Evolutionary conservation across 768 basidiomycete species (phyloP), one percentile per base, ranked within the genome.

Genomic region (Tricholoma flavovirens): DNA sequence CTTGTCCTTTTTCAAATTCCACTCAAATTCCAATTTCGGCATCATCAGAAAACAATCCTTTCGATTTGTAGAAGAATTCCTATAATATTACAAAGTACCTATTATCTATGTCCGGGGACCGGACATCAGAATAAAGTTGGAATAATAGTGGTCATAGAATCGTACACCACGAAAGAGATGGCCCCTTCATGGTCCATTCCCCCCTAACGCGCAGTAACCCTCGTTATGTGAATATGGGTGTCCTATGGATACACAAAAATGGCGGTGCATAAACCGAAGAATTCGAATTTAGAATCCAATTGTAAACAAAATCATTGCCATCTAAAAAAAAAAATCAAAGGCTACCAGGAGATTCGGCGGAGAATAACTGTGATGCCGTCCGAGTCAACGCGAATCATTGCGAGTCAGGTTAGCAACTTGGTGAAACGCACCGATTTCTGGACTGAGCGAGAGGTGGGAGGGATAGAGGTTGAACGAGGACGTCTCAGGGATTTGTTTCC

Each of bases 311-410:
- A 17, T 19, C n/a, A 53, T 51, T 49, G 40, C 50, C 51, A 53
- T 54, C 54, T 54, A 26, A 43, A 26, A 55, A 51, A 12, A 33
- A 26, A 56, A 51, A 12, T 29, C 64, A 74, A 38, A 74, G 64
- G 51, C 69, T 69, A 21, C 73, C 73, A 21, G 74, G 75, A 42
- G 72, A 74, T 65, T 76, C 75, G 17, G 75, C 75, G 51, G 75
- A 71, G 63, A 76, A 75, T 10, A 75, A 61, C 74, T 75, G 55
- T 35, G 56, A 43, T 17, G 21, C 51, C 30, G 4, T 56, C 36
- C 36, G 22, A 32, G 36, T 14, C 5, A 33, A n/a, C n/a, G n/a
- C n/a, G n/a, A n/a, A 19, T 55, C 43, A 30, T 10, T n/a, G 19
- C 11, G 9, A 32, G 14, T 11, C 11, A 48, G 12, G 33, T 11